Base-by-base conservation (phyloP, 1,139 yeast genomes). In the Diutina sp. region DNA sequence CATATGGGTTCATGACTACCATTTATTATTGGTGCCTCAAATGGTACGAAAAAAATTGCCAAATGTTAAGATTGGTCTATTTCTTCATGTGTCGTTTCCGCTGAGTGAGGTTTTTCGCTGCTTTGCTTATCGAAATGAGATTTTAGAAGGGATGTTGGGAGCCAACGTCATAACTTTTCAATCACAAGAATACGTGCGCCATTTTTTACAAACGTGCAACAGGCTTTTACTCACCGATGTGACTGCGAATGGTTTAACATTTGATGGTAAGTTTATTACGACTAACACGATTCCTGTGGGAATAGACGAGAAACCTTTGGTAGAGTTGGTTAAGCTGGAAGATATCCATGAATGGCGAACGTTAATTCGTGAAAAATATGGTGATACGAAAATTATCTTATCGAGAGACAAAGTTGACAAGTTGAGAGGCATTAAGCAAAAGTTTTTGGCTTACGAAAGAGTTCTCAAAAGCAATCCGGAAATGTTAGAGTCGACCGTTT, bases 1-100 rank as follows among this genome's bases (percentile, higher is more conserved):
- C 55, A 78, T 93, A 58, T 93, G 98, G 98, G 77, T 93, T 59
- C 96, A 93, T 67, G 99, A 93, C 71, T 93, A 93, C 67, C 98
- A 93, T 70, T 74, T 93, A 60, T 76, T 93, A 70, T 74, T 93
- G 50, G 91, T 90, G 1, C 98, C 98, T 0, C 78, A 78, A 59
- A 85, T 93, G 95, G 77, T 93, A 6, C 79, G 97, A 61, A 78
- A 83, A 58, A 72, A 78, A 61, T 70, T 90, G 29, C 97, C 97
- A 14, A 69, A 82, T 59, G 98, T 96, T 4, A 84, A 87, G 62
- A 90, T 95, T 63, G 98, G 97, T 0, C 85, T 93, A 63, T 93
- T 90, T 69, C 73, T 93, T 58, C 99, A 95, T 66, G 90, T 93
- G 28, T 88, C 98, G 1, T 93, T 93, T 73, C 99, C 99, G 7